Conservation (phyloP, 768 basidiomycete species). For the Cyclocybe aegerita region DNA sequence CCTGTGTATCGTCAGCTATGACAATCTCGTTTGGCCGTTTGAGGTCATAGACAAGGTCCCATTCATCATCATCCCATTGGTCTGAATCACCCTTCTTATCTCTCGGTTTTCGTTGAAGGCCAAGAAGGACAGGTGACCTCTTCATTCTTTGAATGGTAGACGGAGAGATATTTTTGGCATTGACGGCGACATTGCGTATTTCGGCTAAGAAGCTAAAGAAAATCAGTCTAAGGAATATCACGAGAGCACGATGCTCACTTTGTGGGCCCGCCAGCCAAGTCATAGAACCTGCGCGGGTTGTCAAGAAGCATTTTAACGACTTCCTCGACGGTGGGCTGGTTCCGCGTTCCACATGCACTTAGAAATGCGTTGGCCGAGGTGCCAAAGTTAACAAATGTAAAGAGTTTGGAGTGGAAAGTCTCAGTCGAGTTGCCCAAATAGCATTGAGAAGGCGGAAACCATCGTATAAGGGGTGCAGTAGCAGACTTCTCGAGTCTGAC, state of each 20-base stretch:
- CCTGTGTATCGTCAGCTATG: slow-evolving; percentile 84
- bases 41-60: slow-evolving; percentile 73
- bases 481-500: slow-evolving; percentile 31
- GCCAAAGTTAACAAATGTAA: slow-evolving; percentile 90
- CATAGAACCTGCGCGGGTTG: slow-evolving; percentile 70
- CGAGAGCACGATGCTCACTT: slow-evolving; percentile 44
- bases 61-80: slow-evolving; percentile 69
- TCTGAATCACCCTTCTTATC: slow-evolving; percentile 30
- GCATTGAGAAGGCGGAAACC: slow-evolving; percentile 64
- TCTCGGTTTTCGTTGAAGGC: slow-evolving; percentile 57
- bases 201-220: slow-evolving; percentile 72
- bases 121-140: slow-evolving; percentile 69
- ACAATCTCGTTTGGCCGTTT: slow-evolving; percentile 68
- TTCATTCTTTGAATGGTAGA: slow-evolving; percentile 66
- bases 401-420: slow-evolving; percentile 76
- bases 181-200: slow-evolving; percentile 84
- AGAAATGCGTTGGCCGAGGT: slow-evolving; percentile 80
- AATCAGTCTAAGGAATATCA: not conserved
- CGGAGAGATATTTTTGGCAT: slow-evolving; percentile 53
- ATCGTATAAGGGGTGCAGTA: slow-evolving; percentile 32
- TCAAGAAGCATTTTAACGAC: slow-evolving; percentile 67
- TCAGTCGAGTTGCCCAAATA: slow-evolving; percentile 57
- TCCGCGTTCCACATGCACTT: slow-evolving; percentile 82
- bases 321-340: slow-evolving; percentile 85
- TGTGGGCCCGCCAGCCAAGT: slow-evolving; percentile 64